phyloP scores from a whole-genome alignment of 345 rosid species.

The Brassica incana region DNA sequence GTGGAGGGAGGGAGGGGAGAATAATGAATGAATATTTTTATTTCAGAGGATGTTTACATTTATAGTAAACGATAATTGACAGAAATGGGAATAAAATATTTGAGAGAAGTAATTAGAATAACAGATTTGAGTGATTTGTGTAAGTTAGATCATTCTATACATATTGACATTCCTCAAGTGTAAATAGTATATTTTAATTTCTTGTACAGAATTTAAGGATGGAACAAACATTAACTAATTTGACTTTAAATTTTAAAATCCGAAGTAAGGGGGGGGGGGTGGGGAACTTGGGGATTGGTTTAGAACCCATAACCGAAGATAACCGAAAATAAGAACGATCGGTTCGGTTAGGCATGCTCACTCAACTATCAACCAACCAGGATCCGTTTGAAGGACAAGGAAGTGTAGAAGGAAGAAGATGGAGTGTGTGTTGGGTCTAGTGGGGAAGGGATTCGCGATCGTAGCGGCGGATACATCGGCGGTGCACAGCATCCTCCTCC shows the following conservation, averaged over 20 bases:
- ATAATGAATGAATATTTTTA: background rate
- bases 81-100: background rate
- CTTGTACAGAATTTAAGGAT: background rate
- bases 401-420: conserved; percentile 26
- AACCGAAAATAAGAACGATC: background rate
- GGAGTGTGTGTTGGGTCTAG: too few species aligned
- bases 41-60: background rate
- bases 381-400: background rate
- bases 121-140: background rate
- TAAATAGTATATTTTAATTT: background rate
- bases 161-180: background rate
- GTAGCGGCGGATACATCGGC: conserved; percentile 94
- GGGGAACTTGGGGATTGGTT: background rate
- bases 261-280: too few species aligned
- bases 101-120: background rate
- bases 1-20: background rate
- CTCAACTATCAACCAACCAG: conserved; percentile 6
- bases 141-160: background rate
- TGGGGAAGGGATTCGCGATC: conserved; percentile 82
- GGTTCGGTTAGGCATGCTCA: conserved; percentile 7
- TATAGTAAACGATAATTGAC: background rate
- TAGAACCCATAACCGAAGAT: background rate
- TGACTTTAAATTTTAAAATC: background rate
- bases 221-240: background rate
- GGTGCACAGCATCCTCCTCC: conserved; percentile 83